Conservation (phyloP, 495 filamentous ascomycete species). For the Bacidia rubella region DNA sequence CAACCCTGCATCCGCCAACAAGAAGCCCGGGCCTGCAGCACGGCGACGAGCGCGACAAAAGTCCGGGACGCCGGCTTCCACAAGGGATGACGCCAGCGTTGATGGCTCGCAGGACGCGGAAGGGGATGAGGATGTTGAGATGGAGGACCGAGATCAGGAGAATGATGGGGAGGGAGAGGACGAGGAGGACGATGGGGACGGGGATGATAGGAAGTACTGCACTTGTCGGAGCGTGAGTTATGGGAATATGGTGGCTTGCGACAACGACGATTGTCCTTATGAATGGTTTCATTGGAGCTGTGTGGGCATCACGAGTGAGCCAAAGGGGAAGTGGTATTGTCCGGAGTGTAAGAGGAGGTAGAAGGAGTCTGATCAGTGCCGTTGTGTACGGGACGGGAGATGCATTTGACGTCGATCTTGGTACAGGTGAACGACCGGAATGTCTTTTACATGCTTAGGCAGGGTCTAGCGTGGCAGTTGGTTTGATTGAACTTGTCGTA, state of each 20-base stretch:
- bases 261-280: constrained; percentile 80
- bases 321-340: constrained; percentile 86
- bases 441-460: no score
- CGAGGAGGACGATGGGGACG: constrained; percentile 71
- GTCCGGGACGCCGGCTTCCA: constrained; percentile 19
- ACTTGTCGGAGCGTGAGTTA: constrained; percentile 83
- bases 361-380: neutral
- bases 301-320: constrained; percentile 78
- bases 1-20: constrained; percentile 31
- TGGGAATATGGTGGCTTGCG: constrained; percentile 97
- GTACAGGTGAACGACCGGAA: no score
- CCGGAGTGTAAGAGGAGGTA: constrained; percentile 53
- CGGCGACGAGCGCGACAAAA: constrained; percentile 35
- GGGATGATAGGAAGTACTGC: constrained; percentile 84
- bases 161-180: constrained; percentile 43
- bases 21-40: constrained; percentile 25
- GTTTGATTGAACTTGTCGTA: no score
- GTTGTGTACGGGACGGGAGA: no score
- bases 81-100: constrained; percentile 9
- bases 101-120: constrained; percentile 16
- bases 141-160: constrained; percentile 11
- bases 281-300: constrained; percentile 99
- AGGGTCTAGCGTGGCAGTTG: no score
- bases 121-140: constrained; percentile 29
- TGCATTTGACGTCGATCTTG: no score